Percentiles rank a stretch among this genome's conserved stretches.
phyloP scores from a whole-genome alignment of 345 rosid species.

The Mercurialis annua region DNA sequence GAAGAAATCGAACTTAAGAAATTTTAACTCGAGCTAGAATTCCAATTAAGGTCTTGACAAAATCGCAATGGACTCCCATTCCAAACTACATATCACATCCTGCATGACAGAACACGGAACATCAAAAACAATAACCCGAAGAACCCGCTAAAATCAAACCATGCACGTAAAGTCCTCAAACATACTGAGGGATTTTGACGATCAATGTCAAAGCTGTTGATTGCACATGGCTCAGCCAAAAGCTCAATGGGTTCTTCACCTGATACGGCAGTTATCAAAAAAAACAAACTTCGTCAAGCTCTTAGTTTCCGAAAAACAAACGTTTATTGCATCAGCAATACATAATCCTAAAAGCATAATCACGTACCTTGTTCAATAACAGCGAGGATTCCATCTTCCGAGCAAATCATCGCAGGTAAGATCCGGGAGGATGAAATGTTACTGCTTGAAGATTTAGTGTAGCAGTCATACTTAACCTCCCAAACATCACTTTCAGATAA shows the following conservation, averaged over 20 bases:
- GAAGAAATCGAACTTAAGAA: not conserved
- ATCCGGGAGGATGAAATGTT: constrained; percentile 59
- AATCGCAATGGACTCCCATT: constrained; percentile 82
- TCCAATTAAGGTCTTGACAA: constrained; percentile 49
- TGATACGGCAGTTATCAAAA: constrained; percentile 19
- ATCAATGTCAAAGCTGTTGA: constrained; percentile 90
- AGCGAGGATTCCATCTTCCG: constrained; percentile 92
- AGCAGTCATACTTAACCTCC: constrained; percentile 75
- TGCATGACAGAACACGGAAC: constrained; percentile 24
- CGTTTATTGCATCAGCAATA: not conserved
- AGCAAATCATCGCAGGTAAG: constrained; percentile 81
- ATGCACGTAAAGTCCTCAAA: constrained; percentile 3
- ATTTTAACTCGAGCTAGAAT: not conserved
- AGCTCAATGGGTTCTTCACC: constrained; percentile 76
- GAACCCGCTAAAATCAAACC: not conserved
- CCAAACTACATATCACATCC: constrained; percentile 88
- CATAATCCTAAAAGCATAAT: not conserved
- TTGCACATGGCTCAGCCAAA: constrained; percentile 84
- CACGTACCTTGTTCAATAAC: constrained; percentile 66
- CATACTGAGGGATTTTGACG: constrained; percentile 65
- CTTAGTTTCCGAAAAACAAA: not conserved
- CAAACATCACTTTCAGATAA: constrained; percentile 87
- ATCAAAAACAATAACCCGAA: constrained; percentile 14
- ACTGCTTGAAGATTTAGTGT: constrained; percentile 47
- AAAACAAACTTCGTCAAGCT: constrained; percentile 2